Conservation (phyloP, 768 basidiomycete genomes). For the Phylloporus rhodoxanthus region DNA sequence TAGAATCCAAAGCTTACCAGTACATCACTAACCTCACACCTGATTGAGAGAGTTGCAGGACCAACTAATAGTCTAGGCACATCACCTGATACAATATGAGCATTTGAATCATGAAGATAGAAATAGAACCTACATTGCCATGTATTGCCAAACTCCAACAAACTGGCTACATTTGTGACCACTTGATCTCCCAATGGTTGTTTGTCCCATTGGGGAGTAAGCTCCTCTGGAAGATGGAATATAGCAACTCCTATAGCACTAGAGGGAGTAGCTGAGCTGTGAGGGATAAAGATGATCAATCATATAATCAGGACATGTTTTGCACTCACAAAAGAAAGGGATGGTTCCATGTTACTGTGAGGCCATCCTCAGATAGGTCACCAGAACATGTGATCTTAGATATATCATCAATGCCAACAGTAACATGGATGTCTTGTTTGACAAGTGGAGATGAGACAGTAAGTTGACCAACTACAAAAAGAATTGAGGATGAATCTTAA, state of each 20-base stretch:
- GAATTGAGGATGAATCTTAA: background rate
- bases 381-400: background rate
- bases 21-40: no score
- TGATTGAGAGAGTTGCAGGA: no score
- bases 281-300: no score
- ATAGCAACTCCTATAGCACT: background rate
- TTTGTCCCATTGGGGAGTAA: no score
- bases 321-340: background rate
- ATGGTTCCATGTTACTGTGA: background rate
- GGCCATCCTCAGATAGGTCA: background rate
- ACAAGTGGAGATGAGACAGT: background rate
- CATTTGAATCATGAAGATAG: no score
- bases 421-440: background rate
- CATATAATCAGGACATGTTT: no score
- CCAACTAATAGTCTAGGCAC: no score
- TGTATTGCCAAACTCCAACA: no score
- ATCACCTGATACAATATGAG: no score
- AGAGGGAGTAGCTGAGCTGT: background rate
- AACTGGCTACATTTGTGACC: no score
- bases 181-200: no score
- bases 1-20: background rate
- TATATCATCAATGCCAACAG: background rate
- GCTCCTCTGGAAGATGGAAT: background rate
- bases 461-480: background rate
- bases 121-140: no score